These are phyloP conservation scores for Parasitella parasitica DNA, from an alignment of 371 early-diverging fungal species.

Conservation along the genomic window DNA sequence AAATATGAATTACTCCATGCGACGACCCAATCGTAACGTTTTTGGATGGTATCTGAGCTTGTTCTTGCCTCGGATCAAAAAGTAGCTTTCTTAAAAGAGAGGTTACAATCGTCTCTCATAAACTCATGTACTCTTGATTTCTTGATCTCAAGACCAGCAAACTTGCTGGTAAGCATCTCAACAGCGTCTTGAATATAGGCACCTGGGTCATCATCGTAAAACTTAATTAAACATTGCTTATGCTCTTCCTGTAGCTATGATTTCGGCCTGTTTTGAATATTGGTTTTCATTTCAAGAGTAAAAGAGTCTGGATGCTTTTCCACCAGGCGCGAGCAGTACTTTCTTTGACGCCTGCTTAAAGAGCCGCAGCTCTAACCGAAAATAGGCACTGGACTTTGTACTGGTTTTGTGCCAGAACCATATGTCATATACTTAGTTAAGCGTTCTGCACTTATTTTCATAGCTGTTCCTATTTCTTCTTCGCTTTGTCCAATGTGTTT, in stretches of 20 bases:
- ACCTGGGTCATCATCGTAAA: not conserved
- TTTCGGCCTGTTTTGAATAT: constrained; percentile 1
- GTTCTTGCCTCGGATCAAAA: not conserved
- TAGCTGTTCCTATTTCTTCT: not conserved
- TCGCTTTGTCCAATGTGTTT: not conserved
- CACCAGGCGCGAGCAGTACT: constrained; percentile 5
- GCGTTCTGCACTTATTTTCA: not conserved
- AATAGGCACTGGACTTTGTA: not conserved
- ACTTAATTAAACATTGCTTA: constrained; percentile 2
- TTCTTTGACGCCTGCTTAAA: constrained; percentile 10
- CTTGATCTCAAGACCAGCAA: constrained; percentile 4
- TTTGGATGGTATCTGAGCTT: not conserved
- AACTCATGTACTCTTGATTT: constrained; percentile 8
- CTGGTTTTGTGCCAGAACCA: not conserved
- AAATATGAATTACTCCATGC: not conserved
- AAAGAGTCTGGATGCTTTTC: not conserved
- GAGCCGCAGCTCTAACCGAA: not conserved
- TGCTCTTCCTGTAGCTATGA: not conserved
- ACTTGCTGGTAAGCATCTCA: not conserved
- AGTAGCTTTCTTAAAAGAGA: constrained; percentile 1
- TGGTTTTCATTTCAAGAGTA: constrained; percentile 2
- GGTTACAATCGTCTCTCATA: constrained; percentile 8
- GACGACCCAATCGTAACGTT: not conserved
- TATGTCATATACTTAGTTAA: constrained; percentile 1
- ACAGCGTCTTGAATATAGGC: not conserved